Base-by-base conservation (phyloP, 768 basidiomycete species). In the Tricholoma furcatifolium region DNA sequence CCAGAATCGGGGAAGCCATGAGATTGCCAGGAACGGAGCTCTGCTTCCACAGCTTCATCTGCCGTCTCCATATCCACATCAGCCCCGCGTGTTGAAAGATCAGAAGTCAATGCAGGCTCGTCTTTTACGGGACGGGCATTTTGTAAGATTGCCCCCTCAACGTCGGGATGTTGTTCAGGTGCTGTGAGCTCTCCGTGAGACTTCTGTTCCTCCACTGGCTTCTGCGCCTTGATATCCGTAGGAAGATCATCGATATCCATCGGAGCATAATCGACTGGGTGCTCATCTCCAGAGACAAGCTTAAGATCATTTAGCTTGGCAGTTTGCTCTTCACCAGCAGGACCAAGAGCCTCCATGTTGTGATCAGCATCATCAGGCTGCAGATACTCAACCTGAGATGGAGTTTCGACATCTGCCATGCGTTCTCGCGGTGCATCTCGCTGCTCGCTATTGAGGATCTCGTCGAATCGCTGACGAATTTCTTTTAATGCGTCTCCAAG, bases 321-420 rank as follows among this genome's bases (percentile, higher is more conserved):
- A 10, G 83, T 81, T 65, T 94, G 84, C 59, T 96, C 93, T 39
- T 91, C 85, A 9, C 80, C 84, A 2, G 95, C 87, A 1, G 92
- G 84, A 6, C 93, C 96, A 18, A 98, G 79, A 1, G 94, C 93
- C 68, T 96, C 93, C 83, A 89, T 89, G 31, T 87, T 81, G 50
- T 87, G 73, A 55, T 81, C 83, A 24, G 71, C 75, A 43, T 88
- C 85, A 35, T 85, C 85, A 2, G 88, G 81, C 51, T 77, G 77
- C 36, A 90, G 70, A 67, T 96, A 93, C 66, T 97, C 91, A 12
- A 97, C 67, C 58, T 84, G 81, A 7, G 79, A 70, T 2, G 73
- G 62, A 14, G 69, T 67, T 9, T 63, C 67, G 0, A 70, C 65
- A 34, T 79, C 72, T 38, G 74, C 72, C 17, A 63, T 55, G n/a